Base-by-base conservation (phyloP, 805 yeast genomes). In the Metschnikowia lachancei region DNA sequence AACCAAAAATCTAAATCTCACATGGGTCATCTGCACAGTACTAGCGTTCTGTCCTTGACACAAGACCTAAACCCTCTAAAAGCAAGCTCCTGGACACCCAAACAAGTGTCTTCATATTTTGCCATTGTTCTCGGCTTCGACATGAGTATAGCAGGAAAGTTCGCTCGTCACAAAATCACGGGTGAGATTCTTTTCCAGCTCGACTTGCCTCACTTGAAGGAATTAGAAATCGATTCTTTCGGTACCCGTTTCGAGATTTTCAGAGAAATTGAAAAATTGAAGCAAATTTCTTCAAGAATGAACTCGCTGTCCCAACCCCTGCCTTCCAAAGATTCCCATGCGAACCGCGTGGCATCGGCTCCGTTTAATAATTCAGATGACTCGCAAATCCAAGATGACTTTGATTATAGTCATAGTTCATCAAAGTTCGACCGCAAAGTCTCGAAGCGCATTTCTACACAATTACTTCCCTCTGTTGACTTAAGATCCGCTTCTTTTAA, bases 171-270 rank as follows among this genome's bases (percentile, higher is more conserved):
- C 66, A 89, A 90, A 57, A 89, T 94, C 49, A 84, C 91, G 1
- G 99, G 99, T 24, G 70, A 81, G 5, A 92, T 94, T 44, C 67
- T 94, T 37, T 72, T 94, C 43, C 95, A 91, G 65, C 74, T 94
- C 51, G 97, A 92, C 59, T 74, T 92, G 51, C 77, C 88, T 1
- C 87, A 87, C 58, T 75, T 94, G 58, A 94, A 92, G 63, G 99
- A 94, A 65, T 72, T 94, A 47, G 99, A 91, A 46, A 92, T 94
- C 43, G 76, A 81, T 40, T 87, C 96, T 3, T 94, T 94, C 69
- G 99, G 99, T 22, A 91, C 97, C 0, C 77, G 99, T 53, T 94
- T 90, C 66, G 97, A 91, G 63, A 80, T 94, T 39, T 83, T 81
- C 65, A 90, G 89, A 61, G 96, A 88, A 62, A 92, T 94, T 57